Percentiles rank a stretch among this genome's conserved stretches.
Evolutionary conservation across 768 basidiomycete genomes (phyloP).

Genomic region (Antrodiella citrinella): DNA sequence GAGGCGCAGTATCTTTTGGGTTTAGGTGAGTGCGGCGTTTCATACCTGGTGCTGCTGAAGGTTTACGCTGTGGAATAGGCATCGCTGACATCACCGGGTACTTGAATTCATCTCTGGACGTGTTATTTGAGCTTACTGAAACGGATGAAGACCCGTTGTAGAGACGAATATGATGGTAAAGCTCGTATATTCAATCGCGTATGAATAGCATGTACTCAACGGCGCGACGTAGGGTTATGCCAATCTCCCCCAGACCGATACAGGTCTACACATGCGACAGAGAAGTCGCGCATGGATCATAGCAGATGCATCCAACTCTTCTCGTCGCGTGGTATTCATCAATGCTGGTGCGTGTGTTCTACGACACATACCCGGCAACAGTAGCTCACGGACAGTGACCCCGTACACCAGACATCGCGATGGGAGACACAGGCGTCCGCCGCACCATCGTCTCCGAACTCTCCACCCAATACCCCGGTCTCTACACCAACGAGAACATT

Average conservation of each 20-base stretch:
- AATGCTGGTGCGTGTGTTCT: constrained; percentile 57
- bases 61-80: constrained; percentile 31
- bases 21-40: constrained; percentile 12
- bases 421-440: constrained; percentile 74
- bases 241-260: constrained; percentile 53
- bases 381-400: no score
- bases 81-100: constrained; percentile 73
- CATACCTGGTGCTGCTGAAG: no score
- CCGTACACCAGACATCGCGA: constrained; percentile 54
- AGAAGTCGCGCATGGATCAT: constrained; percentile 72
- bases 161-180: constrained; percentile 79
- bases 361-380: neutral
- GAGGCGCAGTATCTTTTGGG: constrained; percentile 11
- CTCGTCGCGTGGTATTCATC: constrained; percentile 63
- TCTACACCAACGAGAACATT: constrained; percentile 65
- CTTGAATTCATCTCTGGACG: constrained; percentile 5
- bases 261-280: constrained; percentile 73
- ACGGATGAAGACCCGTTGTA: constrained; percentile 48
- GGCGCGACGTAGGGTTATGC: constrained; percentile 52
- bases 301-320: constrained; percentile 47
- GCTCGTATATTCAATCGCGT: neutral
- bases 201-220: constrained; percentile 1
- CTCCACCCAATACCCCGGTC: constrained; percentile 44
- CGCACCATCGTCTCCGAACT: constrained; percentile 57
- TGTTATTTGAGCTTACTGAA: constrained; percentile 6